Percentiles rank a stretch among this genome's conserved stretches.
Conservation (phyloP, 768 basidiomycete species). For the Tephrocybe sp. region DNA sequence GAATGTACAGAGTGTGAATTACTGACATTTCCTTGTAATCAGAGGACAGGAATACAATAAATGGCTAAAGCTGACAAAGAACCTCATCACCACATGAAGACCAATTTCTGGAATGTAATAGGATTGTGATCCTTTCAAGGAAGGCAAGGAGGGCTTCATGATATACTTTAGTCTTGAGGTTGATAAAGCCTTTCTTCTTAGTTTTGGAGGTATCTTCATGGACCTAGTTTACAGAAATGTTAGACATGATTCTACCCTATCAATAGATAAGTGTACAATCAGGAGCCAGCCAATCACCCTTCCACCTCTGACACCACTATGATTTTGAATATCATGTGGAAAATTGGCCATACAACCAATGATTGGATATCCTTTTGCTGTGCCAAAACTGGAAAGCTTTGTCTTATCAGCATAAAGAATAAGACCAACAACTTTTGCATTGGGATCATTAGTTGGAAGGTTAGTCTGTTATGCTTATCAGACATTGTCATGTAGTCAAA, state of each 20-base stretch:
- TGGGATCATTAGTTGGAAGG: constrained; percentile 19
- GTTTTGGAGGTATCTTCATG: constrained; percentile 29
- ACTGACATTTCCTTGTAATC: constrained; percentile 10
- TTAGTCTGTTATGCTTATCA: constrained; percentile 2
- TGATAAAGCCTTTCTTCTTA: constrained; percentile 28
- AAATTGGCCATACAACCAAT: constrained; percentile 33
- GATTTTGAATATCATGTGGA: constrained; percentile 30
- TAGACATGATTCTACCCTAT: neutral
- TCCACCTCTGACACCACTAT: constrained; percentile 31
- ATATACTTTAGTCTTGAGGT: constrained; percentile 38
- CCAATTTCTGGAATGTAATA: constrained; percentile 23
- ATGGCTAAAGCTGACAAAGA: constrained; percentile 28
- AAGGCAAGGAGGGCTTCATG: constrained; percentile 32
- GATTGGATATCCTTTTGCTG: constrained; percentile 37
- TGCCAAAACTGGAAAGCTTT: constrained; percentile 36
- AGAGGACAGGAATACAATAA: constrained; percentile 36
- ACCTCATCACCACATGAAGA: constrained; percentile 25
- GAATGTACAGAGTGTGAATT: constrained; percentile 11
- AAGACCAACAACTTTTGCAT: constrained; percentile 20
- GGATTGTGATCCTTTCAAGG: constrained; percentile 21
- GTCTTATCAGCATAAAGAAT: constrained; percentile 44
- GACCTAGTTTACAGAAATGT: constrained; percentile 19
- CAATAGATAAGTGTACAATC: constrained; percentile 25
- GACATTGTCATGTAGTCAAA: neutral
- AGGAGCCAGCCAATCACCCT: constrained; percentile 38